Percentiles rank a stretch among this genome's conserved stretches.
Evolutionary conservation across 2,329 filamentous ascomycete species (phyloP).

Genomic region (Beauveria caledonica): DNA sequence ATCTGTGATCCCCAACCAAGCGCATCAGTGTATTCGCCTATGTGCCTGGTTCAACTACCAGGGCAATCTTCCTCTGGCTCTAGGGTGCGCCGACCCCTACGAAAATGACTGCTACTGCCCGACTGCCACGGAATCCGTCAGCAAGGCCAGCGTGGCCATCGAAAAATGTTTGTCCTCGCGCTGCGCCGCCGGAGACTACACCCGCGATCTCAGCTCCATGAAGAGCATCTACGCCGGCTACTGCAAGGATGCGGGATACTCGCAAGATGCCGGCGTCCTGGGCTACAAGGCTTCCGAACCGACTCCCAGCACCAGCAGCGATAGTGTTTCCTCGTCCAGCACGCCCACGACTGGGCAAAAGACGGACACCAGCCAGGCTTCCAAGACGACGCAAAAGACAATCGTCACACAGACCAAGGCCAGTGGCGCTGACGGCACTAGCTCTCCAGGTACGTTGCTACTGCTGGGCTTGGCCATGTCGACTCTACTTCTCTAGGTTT

Average conservation of each 20-base stretch:
- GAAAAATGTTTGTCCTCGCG: conserved; percentile 16
- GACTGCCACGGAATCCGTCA: conserved; percentile 15
- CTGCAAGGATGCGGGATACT: conserved; percentile 20
- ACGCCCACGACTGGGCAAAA: conserved; percentile 8
- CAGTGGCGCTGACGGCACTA: conserved; percentile 15
- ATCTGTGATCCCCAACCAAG: neutral
- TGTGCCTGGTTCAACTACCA: conserved; percentile 5
- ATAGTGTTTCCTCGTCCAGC: neutral
- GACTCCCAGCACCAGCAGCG: conserved; percentile 9
- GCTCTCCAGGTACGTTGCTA: conserved; percentile 22
- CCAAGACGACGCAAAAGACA: conserved; percentile 16
- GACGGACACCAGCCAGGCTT: conserved; percentile 12
- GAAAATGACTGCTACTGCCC: conserved; percentile 22
- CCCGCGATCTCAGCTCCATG: conserved; percentile 19
- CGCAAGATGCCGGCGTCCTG: conserved; percentile 18
- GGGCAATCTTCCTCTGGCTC: conserved; percentile 16
- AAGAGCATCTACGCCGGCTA: conserved; percentile 20
- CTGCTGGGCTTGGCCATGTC: conserved; percentile 15
- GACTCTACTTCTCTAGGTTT: conserved; percentile 3
- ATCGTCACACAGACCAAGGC: conserved; percentile 20
- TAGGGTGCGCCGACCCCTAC: conserved; percentile 19
- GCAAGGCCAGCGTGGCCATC: conserved; percentile 16
- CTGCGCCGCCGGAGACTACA: conserved; percentile 17
- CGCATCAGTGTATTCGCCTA: neutral
- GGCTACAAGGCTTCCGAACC: conserved; percentile 19